Evolutionary conservation across 805 yeast species (phyloP), one percentile per base, ranked within the genome.

Genomic region (Saccharomyces jurei): DNA sequence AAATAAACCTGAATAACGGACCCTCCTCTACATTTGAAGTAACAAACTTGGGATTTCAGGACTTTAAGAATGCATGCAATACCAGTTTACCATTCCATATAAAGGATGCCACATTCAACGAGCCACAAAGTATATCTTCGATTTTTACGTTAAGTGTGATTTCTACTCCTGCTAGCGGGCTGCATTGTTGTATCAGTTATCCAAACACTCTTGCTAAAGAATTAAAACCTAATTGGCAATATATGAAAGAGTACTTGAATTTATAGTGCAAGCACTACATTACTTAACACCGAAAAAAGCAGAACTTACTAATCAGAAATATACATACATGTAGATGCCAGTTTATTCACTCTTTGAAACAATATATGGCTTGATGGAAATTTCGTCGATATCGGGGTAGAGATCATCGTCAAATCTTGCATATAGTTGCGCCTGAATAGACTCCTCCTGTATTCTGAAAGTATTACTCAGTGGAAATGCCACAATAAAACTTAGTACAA

Each of bases 21-120:
- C 68, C 69, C 5, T 55, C 55, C 26, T 55, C 62, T 6, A 63
- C 69, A 0, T 67, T 67, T 54, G 71, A 67, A 57, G 57, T 67
- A 10, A 61, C 70, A 6, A 67, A 67, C 52, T 50, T 67, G 14
- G 71, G 71, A 0, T 54, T 54, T 22, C 65, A 63, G 30, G 31
- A 56, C 3, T 67, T 66, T 48, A 49, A 46, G 3, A 32, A 29
- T 2, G 50, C 36, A n/a, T 41, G 48, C 30, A 53, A 51, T 14
- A 46, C 17, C 41, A 32, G n/a, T 36, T 17, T 11, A 46, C 49
- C 17, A 46, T 67, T 54, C 44, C 14, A 32, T 22, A 63, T 66
- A 1, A 54, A 52, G 26, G 64, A 67, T 48, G 66, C 67, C 2
- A 22, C 51, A 9, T 67, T 67, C 52, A 61, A 63, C 46, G 63